Conservation (phyloP, 257 asterid genomes). For the Jacaranda copaia region DNA sequence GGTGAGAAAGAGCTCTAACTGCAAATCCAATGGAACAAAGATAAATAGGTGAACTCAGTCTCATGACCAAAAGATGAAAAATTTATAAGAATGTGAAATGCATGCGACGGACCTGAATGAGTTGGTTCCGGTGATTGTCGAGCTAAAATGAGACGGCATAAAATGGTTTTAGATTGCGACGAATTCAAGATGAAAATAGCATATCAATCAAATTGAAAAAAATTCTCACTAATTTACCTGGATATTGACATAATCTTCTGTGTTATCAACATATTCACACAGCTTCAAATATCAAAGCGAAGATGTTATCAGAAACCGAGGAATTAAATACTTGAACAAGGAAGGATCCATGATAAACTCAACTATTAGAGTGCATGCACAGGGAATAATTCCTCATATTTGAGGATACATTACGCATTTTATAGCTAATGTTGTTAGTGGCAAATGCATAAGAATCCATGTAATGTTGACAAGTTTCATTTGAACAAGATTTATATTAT, state of each 20-base stretch:
- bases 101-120: conserved; percentile 63
- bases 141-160: conserved; percentile 57
- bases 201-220: not conserved
- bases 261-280: conserved; percentile 85
- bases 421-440: too few species aligned
- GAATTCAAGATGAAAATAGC: conserved; percentile 2
- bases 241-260: conserved; percentile 88
- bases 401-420: too few species aligned
- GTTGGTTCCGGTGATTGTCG: conserved; percentile 87
- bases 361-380: not conserved
- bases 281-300: conserved; percentile 52
- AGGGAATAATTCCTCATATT: not conserved
- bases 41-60: not conserved
- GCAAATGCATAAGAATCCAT: too few species aligned
- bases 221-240: conserved; percentile 54
- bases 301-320: not conserved
- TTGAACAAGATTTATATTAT: not conserved
- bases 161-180: conserved; percentile 20
- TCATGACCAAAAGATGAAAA: conserved; percentile 6
- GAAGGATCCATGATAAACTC: not conserved
- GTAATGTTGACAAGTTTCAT: not conserved
- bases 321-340: not conserved
- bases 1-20: conserved; percentile 84
- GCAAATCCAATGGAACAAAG: conserved; percentile 19
- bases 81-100: too few species aligned